A percentile compares a stretch with the other conserved stretches of the same genome.
Evolutionary conservation across 768 basidiomycete genomes (phyloP).

Genomic region (Peribolospora kevripleyi): DNA sequence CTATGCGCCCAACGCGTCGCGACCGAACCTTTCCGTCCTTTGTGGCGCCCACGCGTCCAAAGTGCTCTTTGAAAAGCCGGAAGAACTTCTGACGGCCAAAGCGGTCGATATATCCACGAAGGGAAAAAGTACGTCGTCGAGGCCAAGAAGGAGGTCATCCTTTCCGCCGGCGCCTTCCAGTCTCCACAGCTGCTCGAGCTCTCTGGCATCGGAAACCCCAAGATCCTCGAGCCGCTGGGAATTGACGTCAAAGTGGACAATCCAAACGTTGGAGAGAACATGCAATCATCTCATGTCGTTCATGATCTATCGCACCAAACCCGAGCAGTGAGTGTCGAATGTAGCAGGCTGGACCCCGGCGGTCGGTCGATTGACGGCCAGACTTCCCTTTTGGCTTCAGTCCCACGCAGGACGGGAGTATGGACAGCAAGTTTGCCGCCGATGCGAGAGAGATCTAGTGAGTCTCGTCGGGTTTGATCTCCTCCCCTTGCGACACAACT

Average conservation of each 20-base stretch:
- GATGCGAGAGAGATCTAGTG: too few relatives aligned
- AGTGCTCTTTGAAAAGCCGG: too few relatives aligned
- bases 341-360: too few relatives aligned
- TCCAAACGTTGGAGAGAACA: conserved; percentile 25
- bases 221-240: conserved; percentile 5
- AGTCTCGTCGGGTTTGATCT: too few relatives aligned
- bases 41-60: conserved; percentile 21
- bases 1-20: conserved; percentile 10
- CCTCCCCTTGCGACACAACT: too few relatives aligned
- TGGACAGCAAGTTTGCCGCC: too few relatives aligned
- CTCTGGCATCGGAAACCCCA: conserved; percentile 5
- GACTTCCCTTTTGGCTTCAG: too few relatives aligned
- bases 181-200: conserved; percentile 10
- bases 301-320: too few relatives aligned
- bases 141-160: conserved; percentile 10
- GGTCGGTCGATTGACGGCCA: too few relatives aligned
- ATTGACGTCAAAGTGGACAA: conserved; percentile 21
- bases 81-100: neutral
- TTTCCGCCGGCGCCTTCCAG: conserved; percentile 10
- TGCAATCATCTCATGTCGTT: conserved; percentile 24
- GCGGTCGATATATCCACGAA: neutral
- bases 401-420: too few relatives aligned
- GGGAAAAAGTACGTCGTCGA: neutral
- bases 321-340: too few relatives aligned
- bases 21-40: conserved; percentile 20